Evolutionary conservation across 345 rosid species (phyloP).

Genomic region (Clausena lansium): DNA sequence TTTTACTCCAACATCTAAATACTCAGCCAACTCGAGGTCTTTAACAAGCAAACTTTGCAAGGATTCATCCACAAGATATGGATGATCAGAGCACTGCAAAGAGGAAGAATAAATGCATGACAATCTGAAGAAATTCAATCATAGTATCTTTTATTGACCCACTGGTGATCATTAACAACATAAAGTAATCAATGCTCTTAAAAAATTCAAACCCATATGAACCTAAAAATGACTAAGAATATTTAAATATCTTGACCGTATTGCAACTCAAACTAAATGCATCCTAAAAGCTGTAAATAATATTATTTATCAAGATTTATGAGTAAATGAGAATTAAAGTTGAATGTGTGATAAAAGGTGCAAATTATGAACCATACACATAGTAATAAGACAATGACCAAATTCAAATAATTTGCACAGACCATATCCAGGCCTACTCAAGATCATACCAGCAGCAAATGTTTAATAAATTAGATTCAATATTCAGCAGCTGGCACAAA

Average conservation of each 20-base stretch:
- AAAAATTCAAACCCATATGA: slow-evolving; percentile 7
- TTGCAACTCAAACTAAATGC: background rate
- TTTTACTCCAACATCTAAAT: slow-evolving; percentile 70
- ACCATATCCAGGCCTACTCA: background rate
- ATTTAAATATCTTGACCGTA: background rate
- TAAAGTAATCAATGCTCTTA: background rate
- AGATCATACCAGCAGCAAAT: background rate
- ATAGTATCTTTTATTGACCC: background rate
- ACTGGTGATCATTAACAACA: background rate
- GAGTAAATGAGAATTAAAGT: background rate
- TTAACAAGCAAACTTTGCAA: slow-evolving; percentile 38
- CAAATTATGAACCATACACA: background rate
- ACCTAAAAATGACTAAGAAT: background rate
- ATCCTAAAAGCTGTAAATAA: background rate
- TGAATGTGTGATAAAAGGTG: background rate
- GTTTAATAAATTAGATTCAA: slow-evolving; percentile 2
- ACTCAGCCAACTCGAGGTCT: slow-evolving; percentile 33
- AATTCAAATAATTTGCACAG: background rate
- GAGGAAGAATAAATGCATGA: slow-evolving; percentile 13
- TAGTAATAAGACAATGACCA: background rate
- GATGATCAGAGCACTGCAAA: slow-evolving; percentile 93
- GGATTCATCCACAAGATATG: slow-evolving; percentile 57
- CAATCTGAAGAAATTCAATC: background rate
- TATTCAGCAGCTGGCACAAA: background rate
- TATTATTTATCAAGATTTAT: background rate